Evolutionary conservation across 495 filamentous ascomycete genomes (phyloP), one percentile per base, ranked within the genome.

Genomic region (Viridothelium virens): DNA sequence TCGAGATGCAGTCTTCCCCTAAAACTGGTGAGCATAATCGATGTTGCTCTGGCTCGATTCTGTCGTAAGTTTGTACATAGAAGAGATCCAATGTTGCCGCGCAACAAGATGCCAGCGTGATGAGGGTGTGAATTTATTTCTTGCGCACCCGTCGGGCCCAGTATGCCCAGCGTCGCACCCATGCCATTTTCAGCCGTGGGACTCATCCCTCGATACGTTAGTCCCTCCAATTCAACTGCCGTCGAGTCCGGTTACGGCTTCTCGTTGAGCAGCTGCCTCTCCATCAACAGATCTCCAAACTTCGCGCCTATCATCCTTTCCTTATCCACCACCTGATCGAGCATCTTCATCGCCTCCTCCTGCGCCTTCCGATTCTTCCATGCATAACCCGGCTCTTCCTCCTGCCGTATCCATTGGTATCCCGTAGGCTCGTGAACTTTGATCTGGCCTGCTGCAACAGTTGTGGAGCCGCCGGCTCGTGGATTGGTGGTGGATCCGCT

Each of bases 361-460:
- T 47, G 38, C 47, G 75, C 74, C 69, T 73, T 74, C 67, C 71
- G 69, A 44, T 79, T 86, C 70, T 81, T 82, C 87, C 86, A 89
- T 56, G 77, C 76, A 33, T 76, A 79, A 7, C 83, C 78, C 14
- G 79, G 79, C 69, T 70, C 71, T 63, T 77, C 75, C 62, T 84
- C 81, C 41, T 71, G 69, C 62, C 72, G 69, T 34, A 66, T 70
- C 69, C 70, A 79, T 61, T 63, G 69, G 63, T 79, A 79, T 5
- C 77, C 77, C 18, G 69, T 74, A 37, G 47, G 53, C 34, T 64
- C 41, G 56, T 78, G 73, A 38, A 64, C 66, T 38, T 65, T 38
- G 47, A 66, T 34, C 53, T 64, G 10, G 48, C 67, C 67, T 14
- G 66, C 67, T 67, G 25, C 72, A 63, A 34, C 71, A 63, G 34